These are phyloP conservation scores for Irineochytrium annulatum DNA, from an alignment of 192 early-diverging fungal genomes.

Conservation along the genomic window DNA sequence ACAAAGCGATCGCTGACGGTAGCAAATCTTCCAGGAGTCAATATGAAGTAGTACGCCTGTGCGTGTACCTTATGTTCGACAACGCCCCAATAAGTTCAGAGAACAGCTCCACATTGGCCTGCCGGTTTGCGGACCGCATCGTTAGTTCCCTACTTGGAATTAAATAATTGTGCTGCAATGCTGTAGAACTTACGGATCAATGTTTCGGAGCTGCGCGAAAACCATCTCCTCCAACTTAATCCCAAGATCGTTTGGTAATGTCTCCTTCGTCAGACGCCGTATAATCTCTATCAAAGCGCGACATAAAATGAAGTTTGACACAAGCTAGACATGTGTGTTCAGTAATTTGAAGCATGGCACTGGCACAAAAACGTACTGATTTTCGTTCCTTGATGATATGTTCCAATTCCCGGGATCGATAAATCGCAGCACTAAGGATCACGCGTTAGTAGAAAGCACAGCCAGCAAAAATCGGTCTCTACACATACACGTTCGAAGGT, in stretches of 20 bases:
- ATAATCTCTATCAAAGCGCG: constrained; percentile 84
- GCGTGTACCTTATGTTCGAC: constrained; percentile 65
- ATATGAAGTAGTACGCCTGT: neutral
- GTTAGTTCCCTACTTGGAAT: constrained; percentile 27
- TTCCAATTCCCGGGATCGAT: constrained; percentile 45
- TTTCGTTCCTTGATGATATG: constrained; percentile 57
- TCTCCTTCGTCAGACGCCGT: constrained; percentile 61
- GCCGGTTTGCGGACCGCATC: constrained; percentile 64
- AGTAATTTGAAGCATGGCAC: neutral
- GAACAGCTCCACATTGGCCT: constrained; percentile 86
- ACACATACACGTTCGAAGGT: constrained; percentile 34
- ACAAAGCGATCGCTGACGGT: constrained; percentile 93
- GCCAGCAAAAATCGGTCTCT: neutral
- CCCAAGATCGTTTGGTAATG: constrained; percentile 76
- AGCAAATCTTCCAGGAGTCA: constrained; percentile 53
- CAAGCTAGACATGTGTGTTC: constrained; percentile 18
- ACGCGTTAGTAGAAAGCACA: neutral
- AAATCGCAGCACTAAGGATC: constrained; percentile 20
- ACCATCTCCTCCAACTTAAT: constrained; percentile 88
- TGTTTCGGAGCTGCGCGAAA: constrained; percentile 82
- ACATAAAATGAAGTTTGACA: constrained; percentile 74
- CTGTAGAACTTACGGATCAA: constrained; percentile 69
- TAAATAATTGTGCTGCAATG: constrained; percentile 10
- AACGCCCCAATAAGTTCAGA: constrained; percentile 89
- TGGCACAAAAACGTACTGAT: constrained; percentile 36